These are phyloP conservation scores for Helicostylum pulchrum DNA, from an alignment of 192 early-diverging fungal species.

Conservation along the genomic window DNA sequence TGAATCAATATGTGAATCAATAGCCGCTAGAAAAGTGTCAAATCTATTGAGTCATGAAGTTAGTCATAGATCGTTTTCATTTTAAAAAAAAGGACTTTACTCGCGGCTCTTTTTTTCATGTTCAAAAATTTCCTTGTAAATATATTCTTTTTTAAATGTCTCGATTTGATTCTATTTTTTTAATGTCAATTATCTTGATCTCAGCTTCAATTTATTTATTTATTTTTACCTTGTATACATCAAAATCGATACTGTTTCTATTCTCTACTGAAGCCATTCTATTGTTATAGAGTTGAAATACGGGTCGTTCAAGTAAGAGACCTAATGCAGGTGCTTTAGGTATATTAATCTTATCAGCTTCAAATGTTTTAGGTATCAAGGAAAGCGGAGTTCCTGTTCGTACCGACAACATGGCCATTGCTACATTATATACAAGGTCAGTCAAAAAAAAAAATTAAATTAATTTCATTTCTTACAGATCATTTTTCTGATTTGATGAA, in stretches of 20 bases:
- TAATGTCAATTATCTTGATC: background rate
- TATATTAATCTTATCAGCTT: slow-evolving; percentile 78
- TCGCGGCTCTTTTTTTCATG: slow-evolving; percentile 64
- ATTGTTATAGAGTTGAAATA: slow-evolving; percentile 68
- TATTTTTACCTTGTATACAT: slow-evolving; percentile 44
- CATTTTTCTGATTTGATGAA: slow-evolving; percentile 99
- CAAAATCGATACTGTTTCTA: slow-evolving; percentile 51
- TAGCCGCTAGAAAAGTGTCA: slow-evolving; percentile 19
- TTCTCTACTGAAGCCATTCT: slow-evolving; percentile 35
- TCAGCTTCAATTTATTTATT: background rate
- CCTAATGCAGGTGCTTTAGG: slow-evolving; percentile 95
- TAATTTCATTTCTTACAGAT: slow-evolving; percentile 59
- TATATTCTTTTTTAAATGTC: slow-evolving; percentile 83
- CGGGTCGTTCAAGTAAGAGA: slow-evolving; percentile 75
- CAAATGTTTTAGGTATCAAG: slow-evolving; percentile 68
- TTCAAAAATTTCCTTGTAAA: slow-evolving; percentile 76
- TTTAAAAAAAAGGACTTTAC: slow-evolving; percentile 33
- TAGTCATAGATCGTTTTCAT: too few relatives aligned
- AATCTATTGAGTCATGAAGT: slow-evolving; percentile 12
- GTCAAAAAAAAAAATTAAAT: background rate
- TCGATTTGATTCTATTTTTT: slow-evolving; percentile 61
- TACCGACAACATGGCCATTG: slow-evolving; percentile 77
- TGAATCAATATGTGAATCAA: slow-evolving; percentile 8
- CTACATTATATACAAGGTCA: slow-evolving; percentile 19
- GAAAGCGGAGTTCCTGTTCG: slow-evolving; percentile 66